Base-by-base conservation (phyloP, 1,139 yeast species). In the Zygotorulaspora mrakii region DNA sequence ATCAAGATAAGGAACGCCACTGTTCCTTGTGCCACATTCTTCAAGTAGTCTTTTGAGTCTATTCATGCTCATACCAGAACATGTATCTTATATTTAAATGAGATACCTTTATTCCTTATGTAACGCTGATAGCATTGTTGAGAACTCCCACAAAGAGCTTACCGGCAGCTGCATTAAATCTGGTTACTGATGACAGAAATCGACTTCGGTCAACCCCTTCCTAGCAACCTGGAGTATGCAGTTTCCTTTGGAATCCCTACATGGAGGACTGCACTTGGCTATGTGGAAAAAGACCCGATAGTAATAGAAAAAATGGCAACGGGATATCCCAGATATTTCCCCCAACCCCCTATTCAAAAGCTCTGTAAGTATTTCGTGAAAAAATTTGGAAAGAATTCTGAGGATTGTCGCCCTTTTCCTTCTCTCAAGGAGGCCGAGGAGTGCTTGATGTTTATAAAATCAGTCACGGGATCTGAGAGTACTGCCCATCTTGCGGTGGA, bases 281-380 rank as follows among this genome's bases (percentile, higher is more conserved):
- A 45, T 27, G 48, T 30, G 8, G 48, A 42, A 35, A 40, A 42
- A 17, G 31, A 43, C 11, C 48, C 50, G 1, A 17, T 25, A 4
- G 27, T 37, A 7, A 11, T 45, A n/a, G 35, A 35, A 22, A 43
- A 33, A 27, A 45, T 47, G 48, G 39, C 29, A 4, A 45, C 48
- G 16, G 50, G 50, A 21, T 47, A 47, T 22, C 50, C 50, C 20
- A 40, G 50, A 21, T 45, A 38, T 20, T 47, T 42, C 25, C 45
- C 45, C 20, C 50, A 45, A 21, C 48, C 47, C 11, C 38, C 43
- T 4, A 26, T 42, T 12, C 50, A 45, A 24, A 27, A 38, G 16
- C 46, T 45, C 7, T 47, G 46, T 27, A 35, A 33, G 16, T 25
- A 33, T 24, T 40, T 45, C 24, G 10, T 40, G 14, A 17, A 31